phyloP scores from a whole-genome alignment of 2,329 filamentous ascomycete genomes.

The Remersonia thermophila region DNA sequence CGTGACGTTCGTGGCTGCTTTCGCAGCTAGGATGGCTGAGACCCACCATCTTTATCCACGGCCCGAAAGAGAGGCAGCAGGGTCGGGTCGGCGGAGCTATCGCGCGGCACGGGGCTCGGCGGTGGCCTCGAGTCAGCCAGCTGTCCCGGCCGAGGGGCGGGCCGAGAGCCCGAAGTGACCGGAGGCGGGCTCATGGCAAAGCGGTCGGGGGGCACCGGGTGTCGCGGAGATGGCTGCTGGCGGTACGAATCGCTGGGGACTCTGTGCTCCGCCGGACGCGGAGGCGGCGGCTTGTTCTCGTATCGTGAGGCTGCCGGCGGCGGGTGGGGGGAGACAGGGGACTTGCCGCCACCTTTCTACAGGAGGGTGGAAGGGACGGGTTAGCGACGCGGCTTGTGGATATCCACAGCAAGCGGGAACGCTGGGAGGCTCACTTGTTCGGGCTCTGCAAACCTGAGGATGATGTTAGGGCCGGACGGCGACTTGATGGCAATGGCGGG shows the following conservation, averaged over 20 bases:
- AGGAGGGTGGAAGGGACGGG: slow-evolving; percentile 3
- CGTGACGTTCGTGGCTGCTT: too few relatives aligned
- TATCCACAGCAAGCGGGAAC: too few relatives aligned
- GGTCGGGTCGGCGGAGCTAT: slow-evolving; percentile 49
- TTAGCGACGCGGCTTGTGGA: too few relatives aligned
- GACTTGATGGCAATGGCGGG: slow-evolving; percentile 5
- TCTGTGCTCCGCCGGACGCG: slow-evolving; percentile 26
- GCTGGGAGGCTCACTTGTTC: slow-evolving; percentile 26
- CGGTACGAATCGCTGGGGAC: slow-evolving; percentile 14
- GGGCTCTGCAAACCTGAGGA: slow-evolving; percentile 37
- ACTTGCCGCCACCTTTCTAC: slow-evolving; percentile 26
- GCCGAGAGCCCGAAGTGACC: slow-evolving; percentile 28
- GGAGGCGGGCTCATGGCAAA: slow-evolving; percentile 42
- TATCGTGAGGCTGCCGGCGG: slow-evolving; percentile 27
- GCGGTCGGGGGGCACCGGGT: slow-evolving; percentile 20
- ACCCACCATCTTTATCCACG: slow-evolving; percentile 71
- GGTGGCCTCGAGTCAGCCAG: slow-evolving; percentile 50
- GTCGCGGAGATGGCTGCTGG: slow-evolving; percentile 15
- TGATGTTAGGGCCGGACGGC: slow-evolving; percentile 13
- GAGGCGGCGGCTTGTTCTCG: slow-evolving; percentile 36
- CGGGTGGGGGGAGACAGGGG: slow-evolving; percentile 16
- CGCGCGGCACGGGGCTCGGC: slow-evolving; percentile 44
- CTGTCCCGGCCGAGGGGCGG: slow-evolving; percentile 35
- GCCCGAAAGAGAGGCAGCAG: slow-evolving; percentile 79
- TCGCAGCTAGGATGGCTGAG: not conserved